These are phyloP conservation scores for Ramalina peruviana DNA, from an alignment of 495 filamentous ascomycete species.

Conservation along the genomic window DNA sequence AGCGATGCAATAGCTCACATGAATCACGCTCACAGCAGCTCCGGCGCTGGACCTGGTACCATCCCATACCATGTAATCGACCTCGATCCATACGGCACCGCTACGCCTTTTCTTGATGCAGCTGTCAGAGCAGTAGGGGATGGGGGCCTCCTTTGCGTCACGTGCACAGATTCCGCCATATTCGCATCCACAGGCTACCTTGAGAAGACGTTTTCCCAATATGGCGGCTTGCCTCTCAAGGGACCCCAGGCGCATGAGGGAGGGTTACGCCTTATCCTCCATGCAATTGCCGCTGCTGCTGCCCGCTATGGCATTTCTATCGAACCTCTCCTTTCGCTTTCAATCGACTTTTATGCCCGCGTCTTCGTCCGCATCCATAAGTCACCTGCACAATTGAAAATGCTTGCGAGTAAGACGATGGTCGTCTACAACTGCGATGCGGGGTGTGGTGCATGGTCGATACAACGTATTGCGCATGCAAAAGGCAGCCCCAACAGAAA, in stretches of 20 bases:
- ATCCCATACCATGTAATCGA: constrained; percentile 76
- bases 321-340: constrained; percentile 82
- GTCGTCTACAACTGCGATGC: constrained; percentile 77
- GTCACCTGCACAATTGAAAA: constrained; percentile 74
- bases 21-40: constrained; percentile 37
- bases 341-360: constrained; percentile 89
- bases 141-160: constrained; percentile 84
- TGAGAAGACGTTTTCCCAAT: constrained; percentile 83
- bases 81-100: constrained; percentile 89
- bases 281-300: constrained; percentile 63
- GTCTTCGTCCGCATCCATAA: constrained; percentile 74
- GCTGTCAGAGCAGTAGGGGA: constrained; percentile 73
- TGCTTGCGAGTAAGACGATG: constrained; percentile 80
- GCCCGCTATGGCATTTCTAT: constrained; percentile 79
- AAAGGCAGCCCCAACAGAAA: constrained; percentile 50
- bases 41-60: neutral
- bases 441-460: constrained; percentile 80
- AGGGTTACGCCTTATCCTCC: constrained; percentile 71
- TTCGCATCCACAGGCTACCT: constrained; percentile 87
- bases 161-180: constrained; percentile 88
- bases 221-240: constrained; percentile 78
- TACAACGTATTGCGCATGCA: constrained; percentile 57
- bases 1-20: constrained; percentile 83
- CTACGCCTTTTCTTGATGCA: constrained; percentile 79
- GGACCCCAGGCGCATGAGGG: constrained; percentile 76